Percentiles rank a stretch among this genome's conserved stretches.
phyloP scores from a whole-genome alignment of 2,329 filamentous ascomycete genomes.

The Neospermospora avenae region DNA sequence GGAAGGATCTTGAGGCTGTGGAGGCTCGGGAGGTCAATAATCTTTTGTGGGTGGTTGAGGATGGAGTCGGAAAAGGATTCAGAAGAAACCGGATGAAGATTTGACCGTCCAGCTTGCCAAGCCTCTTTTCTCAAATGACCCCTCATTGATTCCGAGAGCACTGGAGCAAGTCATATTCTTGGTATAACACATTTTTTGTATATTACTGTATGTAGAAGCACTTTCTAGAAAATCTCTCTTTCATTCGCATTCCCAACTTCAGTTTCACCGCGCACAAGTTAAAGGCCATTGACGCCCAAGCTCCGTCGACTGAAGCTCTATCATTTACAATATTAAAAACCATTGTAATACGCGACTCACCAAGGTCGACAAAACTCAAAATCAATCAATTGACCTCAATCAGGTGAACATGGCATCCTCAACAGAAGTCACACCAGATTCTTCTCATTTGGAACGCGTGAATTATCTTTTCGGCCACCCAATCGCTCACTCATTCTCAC shows the following conservation, averaged over 20 bases:
- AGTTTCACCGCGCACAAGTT: neutral
- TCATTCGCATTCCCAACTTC: neutral
- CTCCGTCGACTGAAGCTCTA: too few relatives aligned
- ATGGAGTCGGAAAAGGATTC: slow-evolving; percentile 14
- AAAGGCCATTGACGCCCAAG: too few relatives aligned
- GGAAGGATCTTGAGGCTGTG: neutral
- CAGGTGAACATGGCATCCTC: slow-evolving; percentile 1
- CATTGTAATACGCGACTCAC: neutral
- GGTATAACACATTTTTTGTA: neutral
- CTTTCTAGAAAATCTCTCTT: neutral
- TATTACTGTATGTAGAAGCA: neutral
- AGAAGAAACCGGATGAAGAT: slow-evolving; percentile 5
- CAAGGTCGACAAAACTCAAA: too few relatives aligned
- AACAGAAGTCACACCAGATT: slow-evolving; percentile 11
- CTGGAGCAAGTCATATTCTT: neutral
- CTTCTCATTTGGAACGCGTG: slow-evolving; percentile 19
- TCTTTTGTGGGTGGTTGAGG: too few relatives aligned
- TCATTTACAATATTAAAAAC: too few relatives aligned
- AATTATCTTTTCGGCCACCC: slow-evolving; percentile 50
- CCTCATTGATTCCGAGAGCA: neutral
- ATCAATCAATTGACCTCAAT: neutral
- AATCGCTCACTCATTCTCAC: slow-evolving; percentile 51
- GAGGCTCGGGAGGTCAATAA: neutral
- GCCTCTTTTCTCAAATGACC: neutral
- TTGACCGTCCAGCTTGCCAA: neutral